Base-by-base conservation (phyloP, 345 rosid genomes). In the Psidium friedrichsthalianum region DNA sequence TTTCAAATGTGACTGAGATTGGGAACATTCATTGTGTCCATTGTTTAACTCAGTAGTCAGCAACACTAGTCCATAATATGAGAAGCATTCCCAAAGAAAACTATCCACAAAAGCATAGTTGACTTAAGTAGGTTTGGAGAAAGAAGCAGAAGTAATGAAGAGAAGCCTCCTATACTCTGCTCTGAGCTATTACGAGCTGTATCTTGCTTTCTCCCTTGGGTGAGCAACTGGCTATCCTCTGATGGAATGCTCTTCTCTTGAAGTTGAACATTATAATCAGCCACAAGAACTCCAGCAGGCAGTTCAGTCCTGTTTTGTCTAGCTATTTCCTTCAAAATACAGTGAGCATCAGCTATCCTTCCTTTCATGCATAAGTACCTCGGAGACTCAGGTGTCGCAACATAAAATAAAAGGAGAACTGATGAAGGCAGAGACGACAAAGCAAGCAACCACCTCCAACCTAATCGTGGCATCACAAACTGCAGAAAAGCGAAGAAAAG, bases 361-460 rank as follows among this genome's bases (percentile, higher is more conserved):
- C 96, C 97, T 92, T 91, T 95, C 89, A 92, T 84, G 92, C 95
- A 90, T 56, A 97, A 88, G 87, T 91, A 97, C 85, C 99, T 93
- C 15, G 98, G 98, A 57, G 99, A 97, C 89, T 97, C 98, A 1
- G 98, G 96, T 29, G 96, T 89, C 88, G 87, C 49, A 40, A 85
- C 49, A 85, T 97, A 97, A 93, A 97, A 97, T 56, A 93, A 3
- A 86, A 95, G 98, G 86, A 97, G 98, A 85, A 93, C 84, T 14
- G 88, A 90, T 58, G 99, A 93, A 85, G 98, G 99, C 58, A 94
- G 24, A 85, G 98, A 90, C 83, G 98, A 95, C 20, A 95, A 51
- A 59, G 89, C 98, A 88, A 97, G 97, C 84, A 97, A 89, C 98
- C 99, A 97, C 89, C 99, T 93, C 98, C 99, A 95, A 85, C 94